phyloP scores from a whole-genome alignment of 768 basidiomycete genomes.

The Hygrophorus russula region DNA sequence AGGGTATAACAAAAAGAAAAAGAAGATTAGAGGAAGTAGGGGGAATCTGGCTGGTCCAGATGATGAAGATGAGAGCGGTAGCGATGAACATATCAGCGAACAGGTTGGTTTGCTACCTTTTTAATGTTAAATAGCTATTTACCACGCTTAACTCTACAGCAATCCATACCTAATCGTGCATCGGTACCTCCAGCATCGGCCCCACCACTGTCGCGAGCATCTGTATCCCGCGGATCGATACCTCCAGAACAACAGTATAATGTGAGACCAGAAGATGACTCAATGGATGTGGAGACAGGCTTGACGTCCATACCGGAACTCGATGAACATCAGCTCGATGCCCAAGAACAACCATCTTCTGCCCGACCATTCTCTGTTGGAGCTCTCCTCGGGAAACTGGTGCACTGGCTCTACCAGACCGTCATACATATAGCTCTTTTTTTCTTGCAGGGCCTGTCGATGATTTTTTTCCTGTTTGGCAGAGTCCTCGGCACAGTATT shows the following conservation, averaged over 20 bases:
- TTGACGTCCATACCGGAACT: conserved; percentile 56
- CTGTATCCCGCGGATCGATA: conserved; percentile 25
- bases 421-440: conserved; percentile 13
- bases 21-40: conserved; percentile 28
- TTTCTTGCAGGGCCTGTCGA: conserved; percentile 14
- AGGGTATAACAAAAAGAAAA: conserved; percentile 50
- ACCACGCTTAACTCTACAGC: conserved; percentile 9
- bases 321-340: conserved; percentile 28
- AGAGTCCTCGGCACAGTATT: conserved; percentile 36
- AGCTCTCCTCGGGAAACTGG: conserved; percentile 28
- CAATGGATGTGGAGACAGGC: conserved; percentile 32
- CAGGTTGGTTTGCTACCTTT: conserved; percentile 15
- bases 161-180: conserved; percentile 21
- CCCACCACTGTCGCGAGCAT: conserved; percentile 14
- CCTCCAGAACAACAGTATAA: conserved; percentile 27
- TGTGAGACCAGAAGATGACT: conserved; percentile 20
- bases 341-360: conserved; percentile 16
- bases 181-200: conserved; percentile 25
- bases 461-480: conserved; percentile 31
- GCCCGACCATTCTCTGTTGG: conserved; percentile 27
- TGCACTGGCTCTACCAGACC: conserved; percentile 20
- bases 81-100: conserved; percentile 27
- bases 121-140: conserved; percentile 1
- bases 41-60: conserved; percentile 35
- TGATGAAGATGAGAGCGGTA: conserved; percentile 38